These are phyloP conservation scores for Geranium brycei DNA, from an alignment of 345 rosid species.

Conservation along the genomic window DNA sequence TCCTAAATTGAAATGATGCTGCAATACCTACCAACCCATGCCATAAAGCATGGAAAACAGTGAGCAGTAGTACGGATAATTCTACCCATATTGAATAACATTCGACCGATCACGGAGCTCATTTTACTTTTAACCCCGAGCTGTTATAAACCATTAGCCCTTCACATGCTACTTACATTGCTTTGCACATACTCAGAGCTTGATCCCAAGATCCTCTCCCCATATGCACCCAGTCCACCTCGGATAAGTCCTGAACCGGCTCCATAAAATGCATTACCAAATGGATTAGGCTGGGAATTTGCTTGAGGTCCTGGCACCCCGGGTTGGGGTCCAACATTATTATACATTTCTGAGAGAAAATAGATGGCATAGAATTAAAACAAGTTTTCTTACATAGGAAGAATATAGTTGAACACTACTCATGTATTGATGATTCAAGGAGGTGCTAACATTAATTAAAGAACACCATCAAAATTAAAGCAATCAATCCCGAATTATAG, in stretches of 20 bases:
- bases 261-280: conserved; percentile 82
- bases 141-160: conserved; percentile 4
- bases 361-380: neutral
- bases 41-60: no score
- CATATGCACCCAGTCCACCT: conserved; percentile 88
- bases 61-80: no score
- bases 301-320: conserved; percentile 53
- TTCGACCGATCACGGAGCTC: conserved; percentile 5
- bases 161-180: conserved; percentile 50
- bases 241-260: conserved; percentile 88
- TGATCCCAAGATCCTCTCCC: conserved; percentile 78
- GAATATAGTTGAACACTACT: neutral
- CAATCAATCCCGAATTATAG: no score
- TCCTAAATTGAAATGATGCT: no score
- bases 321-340: conserved; percentile 51
- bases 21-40: no score
- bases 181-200: conserved; percentile 98
- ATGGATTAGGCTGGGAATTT: conserved; percentile 59
- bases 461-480: no score
- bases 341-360: conserved; percentile 52
- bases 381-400: neutral
- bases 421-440: no score
- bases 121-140: neutral
- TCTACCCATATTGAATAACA: neutral
- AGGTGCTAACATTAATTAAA: no score